phyloP scores from a whole-genome alignment of 805 yeast genomes.

The Kurtzmaniella cleridarum region DNA sequence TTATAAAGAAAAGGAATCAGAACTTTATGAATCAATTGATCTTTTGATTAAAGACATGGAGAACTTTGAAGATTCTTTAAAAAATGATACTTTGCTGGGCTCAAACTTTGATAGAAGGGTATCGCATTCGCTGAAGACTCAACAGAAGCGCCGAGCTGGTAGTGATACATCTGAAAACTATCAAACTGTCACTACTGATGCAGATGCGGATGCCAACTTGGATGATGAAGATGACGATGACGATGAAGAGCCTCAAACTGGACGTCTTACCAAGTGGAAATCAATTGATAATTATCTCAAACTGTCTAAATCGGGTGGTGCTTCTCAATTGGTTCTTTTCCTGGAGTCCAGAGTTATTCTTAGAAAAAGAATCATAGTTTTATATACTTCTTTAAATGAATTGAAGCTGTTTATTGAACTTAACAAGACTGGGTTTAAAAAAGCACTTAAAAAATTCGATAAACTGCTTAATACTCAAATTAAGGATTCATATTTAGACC shows the following conservation, averaged over 20 bases:
- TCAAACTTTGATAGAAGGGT: constrained; percentile 16
- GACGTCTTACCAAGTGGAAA: constrained; percentile 8
- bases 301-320: constrained; percentile 28
- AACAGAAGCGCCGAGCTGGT: constrained; percentile 8
- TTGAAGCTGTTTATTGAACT: constrained; percentile 47
- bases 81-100: constrained; percentile 4
- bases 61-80: constrained; percentile 46
- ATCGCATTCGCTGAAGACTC: background rate
- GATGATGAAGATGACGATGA: constrained; percentile 30
- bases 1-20: constrained; percentile 61
- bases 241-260: constrained; percentile 14
- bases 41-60: constrained; percentile 57
- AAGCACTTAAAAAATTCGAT: constrained; percentile 50
- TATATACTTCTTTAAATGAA: constrained; percentile 42
- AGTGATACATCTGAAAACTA: constrained; percentile 15
- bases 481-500: constrained; percentile 40
- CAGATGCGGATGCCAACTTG: constrained; percentile 26
- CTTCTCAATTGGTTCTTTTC: constrained; percentile 30
- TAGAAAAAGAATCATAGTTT: constrained; percentile 40
- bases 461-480: constrained; percentile 41
- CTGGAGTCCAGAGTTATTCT: constrained; percentile 47
- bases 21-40: constrained; percentile 47
- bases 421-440: constrained; percentile 48
- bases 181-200: constrained; percentile 21
- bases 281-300: constrained; percentile 33